These are phyloP conservation scores for Microsporum canis DNA, from an alignment of 2,329 filamentous ascomycete species.

Conservation along the genomic window DNA sequence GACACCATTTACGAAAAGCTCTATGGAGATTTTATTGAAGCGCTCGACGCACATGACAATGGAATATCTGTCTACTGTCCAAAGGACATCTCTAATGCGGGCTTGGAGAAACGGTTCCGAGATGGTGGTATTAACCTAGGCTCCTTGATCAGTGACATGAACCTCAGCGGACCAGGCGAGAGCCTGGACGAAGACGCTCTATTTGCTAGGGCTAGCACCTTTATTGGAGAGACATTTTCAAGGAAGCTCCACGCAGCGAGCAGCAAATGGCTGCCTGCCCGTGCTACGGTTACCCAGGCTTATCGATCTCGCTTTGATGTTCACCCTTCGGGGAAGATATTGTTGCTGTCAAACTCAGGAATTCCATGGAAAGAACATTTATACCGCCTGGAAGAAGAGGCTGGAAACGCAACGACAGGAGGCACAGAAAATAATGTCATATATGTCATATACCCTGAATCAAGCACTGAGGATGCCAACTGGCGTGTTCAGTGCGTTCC, in stretches of 20 bases:
- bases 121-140: slow-evolving; percentile 74
- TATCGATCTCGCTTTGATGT: slow-evolving; percentile 57
- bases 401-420: slow-evolving; percentile 13
- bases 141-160: slow-evolving; percentile 68
- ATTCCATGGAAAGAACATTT: slow-evolving; percentile 94
- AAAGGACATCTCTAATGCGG: slow-evolving; percentile 54
- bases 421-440: slow-evolving; percentile 39
- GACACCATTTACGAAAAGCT: slow-evolving; percentile 73
- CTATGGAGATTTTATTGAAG: slow-evolving; percentile 88
- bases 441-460: slow-evolving; percentile 89
- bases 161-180: slow-evolving; percentile 48
- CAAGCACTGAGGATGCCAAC: slow-evolving; percentile 59
- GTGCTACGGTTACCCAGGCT: slow-evolving; percentile 63
- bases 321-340: slow-evolving; percentile 64
- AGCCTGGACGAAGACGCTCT: slow-evolving; percentile 66
- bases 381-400: slow-evolving; percentile 66
- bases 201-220: slow-evolving; percentile 63
- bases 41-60: slow-evolving; percentile 95
- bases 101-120: slow-evolving; percentile 70
- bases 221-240: slow-evolving; percentile 83
- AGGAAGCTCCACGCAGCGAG: slow-evolving; percentile 66
- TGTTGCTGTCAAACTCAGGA: slow-evolving; percentile 67
- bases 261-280: slow-evolving; percentile 74
- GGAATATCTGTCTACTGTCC: slow-evolving; percentile 76
- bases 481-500: slow-evolving; percentile 95